These are phyloP conservation scores for Fusarium denticulatum DNA, from an alignment of 2,329 filamentous ascomycete species.

Conservation along the genomic window DNA sequence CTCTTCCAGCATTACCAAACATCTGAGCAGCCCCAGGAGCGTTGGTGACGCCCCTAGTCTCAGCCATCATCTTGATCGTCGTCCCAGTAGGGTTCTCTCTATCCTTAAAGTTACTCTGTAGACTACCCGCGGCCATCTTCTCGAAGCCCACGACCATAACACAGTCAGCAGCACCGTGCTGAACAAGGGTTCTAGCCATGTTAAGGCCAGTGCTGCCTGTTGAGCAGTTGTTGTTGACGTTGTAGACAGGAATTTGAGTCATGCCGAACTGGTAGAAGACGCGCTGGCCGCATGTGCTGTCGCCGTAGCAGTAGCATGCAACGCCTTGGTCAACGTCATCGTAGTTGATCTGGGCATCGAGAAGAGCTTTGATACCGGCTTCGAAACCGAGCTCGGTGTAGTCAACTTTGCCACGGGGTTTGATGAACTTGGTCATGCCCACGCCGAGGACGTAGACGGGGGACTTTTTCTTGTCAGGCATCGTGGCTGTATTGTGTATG, in stretches of 20 bases:
- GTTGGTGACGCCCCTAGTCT: slow-evolving; percentile 82
- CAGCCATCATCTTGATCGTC: slow-evolving; percentile 80
- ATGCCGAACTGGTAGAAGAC: slow-evolving; percentile 99
- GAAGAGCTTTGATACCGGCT: slow-evolving; percentile 87
- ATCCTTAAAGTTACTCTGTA: slow-evolving; percentile 87
- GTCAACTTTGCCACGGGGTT: slow-evolving; percentile 91
- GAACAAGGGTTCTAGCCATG: slow-evolving; percentile 83
- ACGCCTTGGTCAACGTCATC: slow-evolving; percentile 95
- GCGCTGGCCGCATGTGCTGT: slow-evolving; percentile 92
- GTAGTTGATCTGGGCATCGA: slow-evolving; percentile 90
- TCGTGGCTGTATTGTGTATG: slow-evolving; percentile 39
- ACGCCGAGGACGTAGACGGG: slow-evolving; percentile 91
- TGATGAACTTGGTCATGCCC: slow-evolving; percentile 99
- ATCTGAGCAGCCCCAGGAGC: slow-evolving; percentile 89
- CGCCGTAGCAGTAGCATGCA: slow-evolving; percentile 98
- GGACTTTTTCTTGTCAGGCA: slow-evolving; percentile 62
- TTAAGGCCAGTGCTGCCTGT: slow-evolving; percentile 92
- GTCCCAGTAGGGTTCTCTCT: slow-evolving; percentile 81
- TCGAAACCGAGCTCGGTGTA: slow-evolving; percentile 96
- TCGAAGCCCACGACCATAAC: slow-evolving; percentile 94
- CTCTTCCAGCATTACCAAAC: slow-evolving; percentile 92
- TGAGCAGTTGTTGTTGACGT: slow-evolving; percentile 98
- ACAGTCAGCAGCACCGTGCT: slow-evolving; percentile 84
- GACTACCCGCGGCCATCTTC: slow-evolving; percentile 95
- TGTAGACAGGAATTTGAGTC: slow-evolving; percentile 95